Evolutionary conservation across 495 filamentous ascomycete genomes (phyloP).

Genomic region (Penicillium angulare): DNA sequence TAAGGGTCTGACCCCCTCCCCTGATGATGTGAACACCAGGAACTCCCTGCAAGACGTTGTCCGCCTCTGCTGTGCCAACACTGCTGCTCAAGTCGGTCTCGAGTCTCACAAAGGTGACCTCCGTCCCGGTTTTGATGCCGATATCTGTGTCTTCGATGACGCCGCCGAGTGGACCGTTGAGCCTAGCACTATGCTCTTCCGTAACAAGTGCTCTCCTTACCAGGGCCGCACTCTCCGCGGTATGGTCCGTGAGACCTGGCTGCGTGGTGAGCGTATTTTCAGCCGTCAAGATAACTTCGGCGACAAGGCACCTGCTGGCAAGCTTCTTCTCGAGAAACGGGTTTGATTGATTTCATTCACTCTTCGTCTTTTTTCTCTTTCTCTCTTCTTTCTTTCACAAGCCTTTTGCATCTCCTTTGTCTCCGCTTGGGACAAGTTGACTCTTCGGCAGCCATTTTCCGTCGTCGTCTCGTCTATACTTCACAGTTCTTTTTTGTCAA

Average conservation of each 20-base stretch:
- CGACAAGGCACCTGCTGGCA: conserved; percentile 56
- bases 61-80: conserved; percentile 80
- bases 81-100: conserved; percentile 89
- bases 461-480: not conserved
- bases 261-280: conserved; percentile 77
- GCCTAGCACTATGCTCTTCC: conserved; percentile 76
- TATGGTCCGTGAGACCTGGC: conserved; percentile 85
- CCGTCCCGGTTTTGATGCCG: conserved; percentile 82
- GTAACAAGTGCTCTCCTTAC: conserved; percentile 93
- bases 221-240: conserved; percentile 79
- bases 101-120: conserved; percentile 78
- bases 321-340: conserved; percentile 61
- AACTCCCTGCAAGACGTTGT: conserved; percentile 71
- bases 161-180: conserved; percentile 71
- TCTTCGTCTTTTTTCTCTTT: conserved; percentile 16
- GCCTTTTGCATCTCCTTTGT: conserved; percentile 18
- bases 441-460: conserved; percentile 14
- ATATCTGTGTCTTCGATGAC: conserved; percentile 91
- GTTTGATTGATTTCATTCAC: conserved; percentile 34
- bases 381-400: not conserved
- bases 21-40: conserved; percentile 41
- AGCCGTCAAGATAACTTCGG: conserved; percentile 59
- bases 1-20: conserved; percentile 37
- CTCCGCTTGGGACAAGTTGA: conserved; percentile 13
- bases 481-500: not conserved